Base-by-base conservation (phyloP, 2,329 filamentous ascomycete species). In the Aspergillus sp. region DNA sequence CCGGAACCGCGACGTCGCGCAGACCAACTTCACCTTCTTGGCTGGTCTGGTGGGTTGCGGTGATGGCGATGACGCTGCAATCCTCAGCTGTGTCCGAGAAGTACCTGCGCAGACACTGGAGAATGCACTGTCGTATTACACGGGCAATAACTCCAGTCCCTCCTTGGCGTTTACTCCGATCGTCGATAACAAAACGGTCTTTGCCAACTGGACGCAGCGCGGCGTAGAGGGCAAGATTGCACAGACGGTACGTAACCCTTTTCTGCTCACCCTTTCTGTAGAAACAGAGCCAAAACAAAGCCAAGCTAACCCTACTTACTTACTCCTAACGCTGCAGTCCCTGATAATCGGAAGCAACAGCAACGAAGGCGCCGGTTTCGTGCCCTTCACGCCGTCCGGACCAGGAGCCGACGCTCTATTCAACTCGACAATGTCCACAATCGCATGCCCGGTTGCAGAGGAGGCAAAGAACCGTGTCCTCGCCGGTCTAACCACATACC, bases 351-450 rank as follows among this genome's bases (percentile, higher is more conserved):
- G 54, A 8, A 51, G 39, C 54, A 56, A 56, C 32, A 18, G 48
- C 20, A 56, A 56, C 32, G 54, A 56, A 56, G 54, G 54, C n/a
- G 54, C 54, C 24, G 48, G 47, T 2, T 56, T 56, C 6, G 43
- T 24, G 3, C n/a, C 43, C n/a, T 47, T 47, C 24, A 47, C 26
- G 4, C 26, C 26, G 1, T 4, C 3, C 26, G 26, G 26, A 30
- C 26, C 26, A 30, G 26, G 26, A 8, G 26, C 9, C 0, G 26
- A 30, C 9, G 26, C 26, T 3, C 26, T 30, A 30, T 30, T 30
- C 9, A 30, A 9, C 26, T 30, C 26, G 11, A 30, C 26, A 3
- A 30, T 26, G 12, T 26, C 43, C 22, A n/a, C 13, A 15, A 47
- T 47, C 13, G n/a, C 11, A 32, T 39, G 32, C 3, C 32, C 47